phyloP scores from a whole-genome alignment of 2,329 filamentous ascomycete species.

The Verticillium longisporum region DNA sequence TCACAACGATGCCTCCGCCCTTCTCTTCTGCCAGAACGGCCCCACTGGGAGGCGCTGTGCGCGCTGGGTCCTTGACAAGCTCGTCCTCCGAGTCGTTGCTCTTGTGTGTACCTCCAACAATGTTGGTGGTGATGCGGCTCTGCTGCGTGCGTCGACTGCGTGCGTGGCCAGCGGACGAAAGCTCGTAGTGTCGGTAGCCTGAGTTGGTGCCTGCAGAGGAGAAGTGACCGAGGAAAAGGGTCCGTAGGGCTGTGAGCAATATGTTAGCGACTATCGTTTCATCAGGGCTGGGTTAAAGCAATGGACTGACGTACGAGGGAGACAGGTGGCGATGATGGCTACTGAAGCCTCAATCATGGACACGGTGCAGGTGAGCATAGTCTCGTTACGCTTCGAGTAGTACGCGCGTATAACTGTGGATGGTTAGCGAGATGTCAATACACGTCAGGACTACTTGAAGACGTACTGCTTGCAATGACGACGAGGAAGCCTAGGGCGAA shows the following conservation, averaged over 20 bases:
- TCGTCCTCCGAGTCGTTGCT: conserved; percentile 8
- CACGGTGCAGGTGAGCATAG: conserved; percentile 29
- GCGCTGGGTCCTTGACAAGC: conserved; percentile 2
- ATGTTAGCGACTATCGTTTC: not conserved
- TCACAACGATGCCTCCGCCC: conserved; percentile 3
- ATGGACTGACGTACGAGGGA: conserved; percentile 18
- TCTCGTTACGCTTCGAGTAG: conserved; percentile 23
- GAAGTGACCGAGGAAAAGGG: conserved; percentile 6
- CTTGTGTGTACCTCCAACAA: conserved; percentile 6
- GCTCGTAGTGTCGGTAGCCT: conserved; percentile 7
- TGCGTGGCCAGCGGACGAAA: conserved; percentile 4
- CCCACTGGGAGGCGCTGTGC: not conserved
- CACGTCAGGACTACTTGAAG: no score
- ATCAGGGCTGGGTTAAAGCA: not conserved
- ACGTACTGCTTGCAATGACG: conserved; percentile 21
- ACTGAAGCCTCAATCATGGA: conserved; percentile 30
- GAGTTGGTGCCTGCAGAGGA: conserved; percentile 4
- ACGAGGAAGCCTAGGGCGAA: conserved; percentile 24
- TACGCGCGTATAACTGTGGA: conserved; percentile 23
- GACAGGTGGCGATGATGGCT: conserved; percentile 31
- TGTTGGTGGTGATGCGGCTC: conserved; percentile 6
- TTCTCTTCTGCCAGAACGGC: not conserved
- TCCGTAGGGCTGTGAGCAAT: conserved; percentile 1
- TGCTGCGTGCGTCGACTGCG: conserved; percentile 3
- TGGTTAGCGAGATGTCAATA: not conserved